Evolutionary conservation across 345 rosid species (phyloP).

Genomic region (Laguncularia racemosa): DNA sequence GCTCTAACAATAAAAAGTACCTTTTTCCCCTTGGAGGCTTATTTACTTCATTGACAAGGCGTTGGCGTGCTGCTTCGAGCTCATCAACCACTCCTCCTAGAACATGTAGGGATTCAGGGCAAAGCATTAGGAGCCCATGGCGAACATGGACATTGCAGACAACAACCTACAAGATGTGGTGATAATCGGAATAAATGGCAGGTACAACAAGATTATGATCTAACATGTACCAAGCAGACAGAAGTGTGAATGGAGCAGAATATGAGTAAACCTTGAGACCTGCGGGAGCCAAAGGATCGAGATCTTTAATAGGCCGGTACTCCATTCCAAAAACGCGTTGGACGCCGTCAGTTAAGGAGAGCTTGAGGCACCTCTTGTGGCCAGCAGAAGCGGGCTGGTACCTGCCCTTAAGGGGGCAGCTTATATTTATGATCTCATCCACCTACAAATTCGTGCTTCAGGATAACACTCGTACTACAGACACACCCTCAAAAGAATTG

Average conservation of each 20-base stretch:
- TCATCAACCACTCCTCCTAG: conserved; percentile 80
- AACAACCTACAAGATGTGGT: conserved; percentile 43
- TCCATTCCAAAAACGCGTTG: conserved; percentile 92
- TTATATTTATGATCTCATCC: conserved; percentile 85
- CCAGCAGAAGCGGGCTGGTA: conserved; percentile 65
- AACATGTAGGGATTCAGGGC: conserved; percentile 77
- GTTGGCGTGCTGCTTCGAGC: conserved; percentile 63
- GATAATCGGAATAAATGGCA: background rate
- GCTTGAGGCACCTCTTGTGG: conserved; percentile 80
- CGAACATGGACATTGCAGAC: conserved; percentile 68
- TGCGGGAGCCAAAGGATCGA: conserved; percentile 63
- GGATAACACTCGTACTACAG: background rate
- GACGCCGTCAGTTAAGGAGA: conserved; percentile 87
- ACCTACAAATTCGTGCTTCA: conserved; percentile 39
- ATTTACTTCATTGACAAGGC: conserved; percentile 71
- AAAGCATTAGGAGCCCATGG: conserved; percentile 76
- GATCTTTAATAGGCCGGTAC: conserved; percentile 82
- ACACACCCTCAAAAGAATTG: background rate
- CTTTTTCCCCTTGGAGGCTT: conserved; percentile 97
- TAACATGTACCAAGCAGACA: background rate
- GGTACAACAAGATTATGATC: background rate
- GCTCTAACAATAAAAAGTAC: conserved; percentile 28
- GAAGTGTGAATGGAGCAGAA: conserved; percentile 3
- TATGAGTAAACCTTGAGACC: conserved; percentile 60
- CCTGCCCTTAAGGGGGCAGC: conserved; percentile 67